A percentile compares a stretch with the other conserved stretches of the same genome.
Evolutionary conservation across 139 green algal genomes (phyloP).

Genomic region (Tetratostichococcus sp.): DNA sequence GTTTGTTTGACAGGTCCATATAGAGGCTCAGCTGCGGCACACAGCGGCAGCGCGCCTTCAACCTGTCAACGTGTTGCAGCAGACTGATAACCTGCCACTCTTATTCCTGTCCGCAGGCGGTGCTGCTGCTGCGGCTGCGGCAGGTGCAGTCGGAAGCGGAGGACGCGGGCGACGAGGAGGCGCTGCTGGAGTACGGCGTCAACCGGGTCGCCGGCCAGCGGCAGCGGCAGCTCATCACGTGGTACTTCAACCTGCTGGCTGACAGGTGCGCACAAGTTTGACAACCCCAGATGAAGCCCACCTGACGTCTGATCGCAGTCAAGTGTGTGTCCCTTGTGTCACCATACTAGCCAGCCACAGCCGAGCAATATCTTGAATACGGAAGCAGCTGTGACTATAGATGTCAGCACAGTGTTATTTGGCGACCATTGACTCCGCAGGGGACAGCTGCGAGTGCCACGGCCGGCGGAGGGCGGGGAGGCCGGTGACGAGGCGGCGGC

Average conservation of each 20-base stretch:
- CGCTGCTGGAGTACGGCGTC: conserved; percentile 15
- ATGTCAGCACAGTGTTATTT: too few relatives aligned
- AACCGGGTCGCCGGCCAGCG: conserved; percentile 36
- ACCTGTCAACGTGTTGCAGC: too few relatives aligned
- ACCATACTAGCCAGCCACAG: too few relatives aligned
- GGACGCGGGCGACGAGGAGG: conserved; percentile 6
- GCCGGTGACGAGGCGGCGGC: conserved; percentile 39
- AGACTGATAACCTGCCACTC: too few relatives aligned
- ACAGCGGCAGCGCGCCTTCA: too few relatives aligned
- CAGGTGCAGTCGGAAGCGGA: conserved; percentile 36
- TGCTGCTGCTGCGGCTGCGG: conserved; percentile 55
- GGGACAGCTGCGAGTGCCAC: conserved; percentile 3
- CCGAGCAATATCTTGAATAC: too few relatives aligned
- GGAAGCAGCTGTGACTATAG: too few relatives aligned
- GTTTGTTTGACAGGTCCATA: too few relatives aligned
- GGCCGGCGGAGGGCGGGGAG: conserved; percentile 18
- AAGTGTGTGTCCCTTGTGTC: too few relatives aligned
- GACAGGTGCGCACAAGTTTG: conserved; percentile 18
- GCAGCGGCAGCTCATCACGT: conserved; percentile 78
- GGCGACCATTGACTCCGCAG: conserved; percentile 34
- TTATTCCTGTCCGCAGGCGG: conserved; percentile 45
- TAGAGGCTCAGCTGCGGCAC: too few relatives aligned
- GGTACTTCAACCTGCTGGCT: conserved; percentile 77
- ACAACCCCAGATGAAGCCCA: too few relatives aligned
- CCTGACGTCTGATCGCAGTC: too few relatives aligned